A percentile compares a stretch with the other conserved stretches of the same genome.
These are phyloP conservation scores for Adansonia rubrostipa DNA, from an alignment of 441 rosid species.

Conservation along the genomic window DNA sequence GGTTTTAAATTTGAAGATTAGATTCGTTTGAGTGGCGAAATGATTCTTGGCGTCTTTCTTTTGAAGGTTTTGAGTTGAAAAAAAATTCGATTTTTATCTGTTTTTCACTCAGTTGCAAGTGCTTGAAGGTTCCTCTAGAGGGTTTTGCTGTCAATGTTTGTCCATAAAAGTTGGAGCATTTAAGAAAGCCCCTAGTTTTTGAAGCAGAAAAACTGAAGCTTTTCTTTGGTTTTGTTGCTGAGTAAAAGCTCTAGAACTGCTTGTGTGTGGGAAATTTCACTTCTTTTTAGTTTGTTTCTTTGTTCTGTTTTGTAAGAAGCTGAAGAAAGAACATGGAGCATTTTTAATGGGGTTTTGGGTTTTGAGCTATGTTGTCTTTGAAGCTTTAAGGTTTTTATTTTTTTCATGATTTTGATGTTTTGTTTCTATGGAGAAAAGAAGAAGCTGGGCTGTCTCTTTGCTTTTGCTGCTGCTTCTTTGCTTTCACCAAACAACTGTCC, in stretches of 20 bases:
- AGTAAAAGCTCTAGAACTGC: slow-evolving; percentile 18
- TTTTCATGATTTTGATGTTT: slow-evolving; percentile 16
- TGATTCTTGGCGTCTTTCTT: slow-evolving; percentile 56
- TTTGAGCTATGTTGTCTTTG: slow-evolving; percentile 8
- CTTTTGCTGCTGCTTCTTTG: slow-evolving; percentile 51
- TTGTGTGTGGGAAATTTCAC: neutral
- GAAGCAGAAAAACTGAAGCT: slow-evolving; percentile 17
- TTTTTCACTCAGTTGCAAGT: neutral
- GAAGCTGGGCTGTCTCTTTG: slow-evolving; percentile 36
- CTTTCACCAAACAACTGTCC: slow-evolving; percentile 38
- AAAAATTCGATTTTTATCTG: slow-evolving; percentile 31
- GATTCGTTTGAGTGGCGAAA: slow-evolving; percentile 36
- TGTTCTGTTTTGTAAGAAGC: slow-evolving; percentile 13
- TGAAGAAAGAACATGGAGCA: slow-evolving; percentile 21
- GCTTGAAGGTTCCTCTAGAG: slow-evolving; percentile 25
- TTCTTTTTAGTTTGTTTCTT: neutral
- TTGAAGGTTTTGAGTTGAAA: slow-evolving; percentile 48
- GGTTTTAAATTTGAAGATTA: slow-evolving; percentile 25
- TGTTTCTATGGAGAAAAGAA: slow-evolving; percentile 51
- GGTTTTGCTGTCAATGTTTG: slow-evolving; percentile 29
- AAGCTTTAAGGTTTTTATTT: slow-evolving; percentile 26
- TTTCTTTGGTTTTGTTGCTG: slow-evolving; percentile 26
- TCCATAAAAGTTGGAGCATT: slow-evolving; percentile 10
- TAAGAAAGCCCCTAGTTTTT: slow-evolving; percentile 12
- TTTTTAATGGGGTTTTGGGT: slow-evolving; percentile 21